phyloP scores from a whole-genome alignment of 2,329 filamentous ascomycete genomes.

The Ciborinia camelliae region DNA sequence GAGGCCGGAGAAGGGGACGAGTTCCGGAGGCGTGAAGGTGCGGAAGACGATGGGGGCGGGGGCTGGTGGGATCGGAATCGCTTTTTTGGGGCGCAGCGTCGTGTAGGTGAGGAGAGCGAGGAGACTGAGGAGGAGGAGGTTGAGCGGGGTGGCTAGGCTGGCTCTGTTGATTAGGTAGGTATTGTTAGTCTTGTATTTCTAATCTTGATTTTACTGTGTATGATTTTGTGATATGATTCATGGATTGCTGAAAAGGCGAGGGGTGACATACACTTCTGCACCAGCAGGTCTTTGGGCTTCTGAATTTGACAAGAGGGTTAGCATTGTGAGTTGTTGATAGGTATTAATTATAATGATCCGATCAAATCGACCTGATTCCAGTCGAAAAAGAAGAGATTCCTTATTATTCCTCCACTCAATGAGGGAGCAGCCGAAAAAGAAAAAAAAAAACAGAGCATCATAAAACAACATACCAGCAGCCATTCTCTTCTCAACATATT shows the following conservation, averaged over 20 bases:
- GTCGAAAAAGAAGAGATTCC: not conserved
- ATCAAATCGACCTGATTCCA: not conserved
- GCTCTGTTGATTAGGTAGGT: too few relatives aligned
- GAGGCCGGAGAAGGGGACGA: constrained; percentile 75
- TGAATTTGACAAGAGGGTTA: constrained; percentile 30
- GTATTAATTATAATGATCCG: too few relatives aligned
- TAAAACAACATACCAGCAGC: constrained; percentile 28
- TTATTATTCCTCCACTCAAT: not conserved
- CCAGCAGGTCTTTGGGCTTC: constrained; percentile 28
- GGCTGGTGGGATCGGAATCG: constrained; percentile 25
- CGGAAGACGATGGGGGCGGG: constrained; percentile 45
- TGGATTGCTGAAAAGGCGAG: too few relatives aligned
- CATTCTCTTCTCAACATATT: constrained; percentile 40
- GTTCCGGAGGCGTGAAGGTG: constrained; percentile 51
- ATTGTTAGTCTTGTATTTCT: constrained; percentile 1
- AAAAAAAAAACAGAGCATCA: too few relatives aligned
- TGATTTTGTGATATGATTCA: constrained; percentile 2
- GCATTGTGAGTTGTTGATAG: not conserved
- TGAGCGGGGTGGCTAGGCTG: constrained; percentile 52
- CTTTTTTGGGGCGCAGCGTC: constrained; percentile 47
- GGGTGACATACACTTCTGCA: constrained; percentile 35
- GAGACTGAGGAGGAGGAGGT: constrained; percentile 55
- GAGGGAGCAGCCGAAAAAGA: not conserved
- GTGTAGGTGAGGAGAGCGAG: constrained; percentile 58
- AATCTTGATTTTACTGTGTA: not conserved